Percentiles rank a stretch among this genome's conserved stretches.
Evolutionary conservation across 2,329 filamentous ascomycete species (phyloP).

Genomic region (Fusarium virguliforme): DNA sequence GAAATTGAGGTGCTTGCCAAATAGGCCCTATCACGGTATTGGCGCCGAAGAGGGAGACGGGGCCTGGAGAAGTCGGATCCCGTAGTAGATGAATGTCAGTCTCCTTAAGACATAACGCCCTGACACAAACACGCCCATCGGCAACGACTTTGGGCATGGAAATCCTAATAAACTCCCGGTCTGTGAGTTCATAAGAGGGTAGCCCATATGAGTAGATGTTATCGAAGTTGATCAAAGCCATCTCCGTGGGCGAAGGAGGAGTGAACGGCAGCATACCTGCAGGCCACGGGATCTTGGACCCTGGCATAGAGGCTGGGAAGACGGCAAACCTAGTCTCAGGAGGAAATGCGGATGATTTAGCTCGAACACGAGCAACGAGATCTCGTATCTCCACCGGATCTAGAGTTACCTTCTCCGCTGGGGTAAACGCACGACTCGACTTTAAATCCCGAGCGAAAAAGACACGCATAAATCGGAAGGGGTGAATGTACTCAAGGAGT

Average conservation of each 20-base stretch:
- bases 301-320: slow-evolving; percentile 9
- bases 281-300: slow-evolving; percentile 2
- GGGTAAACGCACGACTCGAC: neutral
- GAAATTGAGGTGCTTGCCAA: neutral
- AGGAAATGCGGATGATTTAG: neutral
- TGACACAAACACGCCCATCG: neutral
- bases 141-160: neutral
- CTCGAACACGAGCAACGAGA: neutral
- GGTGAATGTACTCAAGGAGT: slow-evolving; percentile 3
- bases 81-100: neutral
- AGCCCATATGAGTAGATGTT: slow-evolving; percentile 5
- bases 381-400: neutral
- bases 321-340: neutral
- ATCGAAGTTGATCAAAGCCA: slow-evolving; percentile 10
- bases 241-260: neutral
- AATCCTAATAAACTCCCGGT: neutral
- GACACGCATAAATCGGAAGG: neutral
- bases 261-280: neutral
- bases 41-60: neutral
- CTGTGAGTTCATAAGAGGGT: neutral
- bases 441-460: neutral
- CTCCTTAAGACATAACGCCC: neutral
- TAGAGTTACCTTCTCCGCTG: neutral
- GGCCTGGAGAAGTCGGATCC: neutral
- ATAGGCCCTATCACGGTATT: slow-evolving; percentile 3